Evolutionary conservation across 164 flowering plant species (phyloP).

Genomic region (Vitis amurensis): DNA sequence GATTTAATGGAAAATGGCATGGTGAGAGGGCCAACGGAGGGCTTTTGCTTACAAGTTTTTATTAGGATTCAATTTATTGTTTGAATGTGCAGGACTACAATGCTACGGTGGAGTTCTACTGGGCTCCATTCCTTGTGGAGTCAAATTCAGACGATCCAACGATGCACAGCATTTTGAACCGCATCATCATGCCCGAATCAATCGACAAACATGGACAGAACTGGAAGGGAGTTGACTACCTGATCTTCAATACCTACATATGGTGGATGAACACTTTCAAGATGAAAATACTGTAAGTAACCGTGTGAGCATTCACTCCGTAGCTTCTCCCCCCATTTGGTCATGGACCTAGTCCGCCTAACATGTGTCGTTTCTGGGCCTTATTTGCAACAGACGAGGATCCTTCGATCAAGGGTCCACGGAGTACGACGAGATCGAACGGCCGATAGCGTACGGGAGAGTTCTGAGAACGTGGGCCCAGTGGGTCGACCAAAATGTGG

Average conservation of each 20-base stretch:
- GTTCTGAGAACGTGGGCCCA: slow-evolving; percentile 88
- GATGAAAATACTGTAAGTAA: slow-evolving; percentile 89
- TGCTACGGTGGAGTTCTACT: slow-evolving; percentile 91
- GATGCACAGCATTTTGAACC: slow-evolving; percentile 80
- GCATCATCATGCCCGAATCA: slow-evolving; percentile 88
- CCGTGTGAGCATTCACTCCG: no score
- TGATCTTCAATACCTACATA: slow-evolving; percentile 88
- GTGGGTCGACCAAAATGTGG: slow-evolving; percentile 81
- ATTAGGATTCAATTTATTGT: not conserved
- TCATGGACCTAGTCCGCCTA: no score
- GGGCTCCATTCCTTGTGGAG: slow-evolving; percentile 97
- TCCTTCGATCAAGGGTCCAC: slow-evolving; percentile 79
- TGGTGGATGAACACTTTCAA: slow-evolving; percentile 98
- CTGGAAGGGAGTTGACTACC: slow-evolving; percentile 82
- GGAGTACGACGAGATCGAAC: slow-evolving; percentile 81
- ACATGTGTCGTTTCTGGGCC: no score
- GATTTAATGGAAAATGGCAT: no score
- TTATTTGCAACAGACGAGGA: slow-evolving; percentile 54
- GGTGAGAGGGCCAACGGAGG: no score
- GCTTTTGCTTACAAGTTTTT: not conserved
- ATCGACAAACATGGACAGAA: slow-evolving; percentile 71
- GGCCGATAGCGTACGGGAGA: slow-evolving; percentile 74
- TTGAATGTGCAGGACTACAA: slow-evolving; percentile 62
- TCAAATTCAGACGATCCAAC: slow-evolving; percentile 95
- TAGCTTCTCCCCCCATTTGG: no score